Percentiles rank a stretch among this genome's conserved stretches.
These are phyloP conservation scores for Fusarium sp. DNA, from an alignment of 2,329 filamentous ascomycete species.

Conservation along the genomic window DNA sequence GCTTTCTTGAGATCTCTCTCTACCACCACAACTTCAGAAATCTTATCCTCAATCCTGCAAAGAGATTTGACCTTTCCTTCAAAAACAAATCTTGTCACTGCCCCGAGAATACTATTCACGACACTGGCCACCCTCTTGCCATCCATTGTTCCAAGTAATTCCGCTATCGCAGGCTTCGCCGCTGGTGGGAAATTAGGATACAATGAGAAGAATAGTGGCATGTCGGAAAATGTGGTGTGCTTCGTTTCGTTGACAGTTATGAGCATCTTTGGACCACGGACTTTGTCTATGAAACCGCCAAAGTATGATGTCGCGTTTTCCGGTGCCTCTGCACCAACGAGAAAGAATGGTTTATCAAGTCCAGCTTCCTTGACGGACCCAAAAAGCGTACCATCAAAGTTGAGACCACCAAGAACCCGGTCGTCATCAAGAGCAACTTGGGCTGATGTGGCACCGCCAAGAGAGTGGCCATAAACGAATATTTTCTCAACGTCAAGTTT, in stretches of 20 bases:
- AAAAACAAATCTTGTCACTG: too few species aligned
- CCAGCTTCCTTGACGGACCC: constrained; percentile 42
- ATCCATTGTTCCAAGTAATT: constrained; percentile 5
- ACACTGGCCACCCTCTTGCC: constrained; percentile 3
- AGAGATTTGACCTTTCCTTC: too few species aligned
- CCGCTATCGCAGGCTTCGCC: background rate
- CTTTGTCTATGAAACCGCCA: constrained; percentile 17
- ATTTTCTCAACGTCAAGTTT: constrained; percentile 5
- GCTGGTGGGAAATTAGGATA: background rate
- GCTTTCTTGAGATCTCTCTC: too few species aligned
- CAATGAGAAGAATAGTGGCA: constrained; percentile 13
- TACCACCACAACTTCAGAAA: too few species aligned
- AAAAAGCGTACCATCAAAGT: constrained; percentile 31
- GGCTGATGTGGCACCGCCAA: constrained; percentile 37
- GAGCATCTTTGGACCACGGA: constrained; percentile 26
- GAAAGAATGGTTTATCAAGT: constrained; percentile 34
- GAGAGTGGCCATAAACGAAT: constrained; percentile 29
- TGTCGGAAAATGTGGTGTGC: constrained; percentile 24
- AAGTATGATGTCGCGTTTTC: background rate
- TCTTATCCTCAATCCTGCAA: too few species aligned
- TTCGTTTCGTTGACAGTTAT: background rate
- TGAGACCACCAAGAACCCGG: constrained; percentile 53
- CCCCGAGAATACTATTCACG: too few species aligned
- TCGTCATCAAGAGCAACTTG: constrained; percentile 51
- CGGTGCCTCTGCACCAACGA: background rate